Percentiles rank a stretch among this genome's conserved stretches.
These are phyloP conservation scores for Macrocystidia cucumis DNA, from an alignment of 1,284 basidiomycete genomes.

Conservation along the genomic window DNA sequence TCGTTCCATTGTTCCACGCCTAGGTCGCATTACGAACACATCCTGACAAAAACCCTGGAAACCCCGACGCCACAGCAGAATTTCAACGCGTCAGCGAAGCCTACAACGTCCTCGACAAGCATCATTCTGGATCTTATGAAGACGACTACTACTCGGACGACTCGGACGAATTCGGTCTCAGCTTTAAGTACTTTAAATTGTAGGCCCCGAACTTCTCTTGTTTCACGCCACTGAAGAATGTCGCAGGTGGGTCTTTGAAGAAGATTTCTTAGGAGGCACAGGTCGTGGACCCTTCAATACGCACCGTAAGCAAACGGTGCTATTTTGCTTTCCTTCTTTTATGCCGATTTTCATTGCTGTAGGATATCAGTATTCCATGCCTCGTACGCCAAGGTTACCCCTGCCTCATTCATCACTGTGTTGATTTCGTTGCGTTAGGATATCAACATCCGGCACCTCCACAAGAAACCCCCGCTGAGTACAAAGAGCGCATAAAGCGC, in stretches of 20 bases:
- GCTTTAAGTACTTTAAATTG: constrained; percentile 21
- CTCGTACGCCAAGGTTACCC: too few species aligned
- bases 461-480: constrained; percentile 39
- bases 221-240: too few species aligned
- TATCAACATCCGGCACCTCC: neutral
- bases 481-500: constrained; percentile 40
- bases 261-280: too few species aligned
- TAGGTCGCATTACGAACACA: constrained; percentile 61
- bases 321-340: constrained; percentile 20
- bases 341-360: neutral
- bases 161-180: constrained; percentile 21
- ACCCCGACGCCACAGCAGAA: constrained; percentile 54
- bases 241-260: too few species aligned
- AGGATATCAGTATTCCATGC: too few species aligned
- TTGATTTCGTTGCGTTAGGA: neutral
- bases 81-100: constrained; percentile 66
- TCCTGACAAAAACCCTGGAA: constrained; percentile 66
- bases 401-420: neutral
- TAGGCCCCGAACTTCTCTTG: too few species aligned
- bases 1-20: constrained; percentile 3
- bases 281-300: too few species aligned
- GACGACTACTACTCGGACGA: constrained; percentile 24
- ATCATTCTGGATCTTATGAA: constrained; percentile 34
- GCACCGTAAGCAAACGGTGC: too few species aligned
- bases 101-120: constrained; percentile 50